Evolutionary conservation across 805 yeast genomes (phyloP).

Genomic region (Pichia nakasei): DNA sequence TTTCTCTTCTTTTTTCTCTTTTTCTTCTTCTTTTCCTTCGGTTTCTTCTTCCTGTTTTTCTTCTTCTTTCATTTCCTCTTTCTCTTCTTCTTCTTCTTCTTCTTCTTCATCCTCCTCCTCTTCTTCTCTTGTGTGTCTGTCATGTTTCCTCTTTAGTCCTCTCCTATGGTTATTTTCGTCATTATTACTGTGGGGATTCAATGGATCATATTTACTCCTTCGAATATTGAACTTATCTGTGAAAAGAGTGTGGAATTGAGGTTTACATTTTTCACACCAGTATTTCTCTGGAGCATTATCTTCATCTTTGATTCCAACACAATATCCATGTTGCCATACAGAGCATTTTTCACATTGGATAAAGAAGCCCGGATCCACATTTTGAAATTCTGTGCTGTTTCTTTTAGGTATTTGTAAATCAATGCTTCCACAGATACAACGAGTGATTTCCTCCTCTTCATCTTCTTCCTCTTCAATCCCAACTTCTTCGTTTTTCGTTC

Average conservation of each 20-base stretch:
- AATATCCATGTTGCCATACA: constrained; percentile 96
- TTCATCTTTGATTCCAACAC: constrained; percentile 77
- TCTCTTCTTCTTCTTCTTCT: no score
- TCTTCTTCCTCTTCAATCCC: constrained; percentile 16
- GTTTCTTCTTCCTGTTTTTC: no score
- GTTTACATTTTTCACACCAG: constrained; percentile 89
- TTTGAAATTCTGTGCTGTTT: constrained; percentile 29
- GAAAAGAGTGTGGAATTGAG: constrained; percentile 62
- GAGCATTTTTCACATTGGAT: constrained; percentile 86
- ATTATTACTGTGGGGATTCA: constrained; percentile 14
- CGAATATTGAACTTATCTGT: constrained; percentile 38
- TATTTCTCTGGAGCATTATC: constrained; percentile 84
- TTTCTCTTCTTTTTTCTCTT: no score
- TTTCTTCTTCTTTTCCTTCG: no score
- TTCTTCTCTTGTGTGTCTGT: constrained; percentile 17
- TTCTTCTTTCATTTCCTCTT: no score
- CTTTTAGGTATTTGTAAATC: constrained; percentile 29
- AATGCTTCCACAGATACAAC: constrained; percentile 47
- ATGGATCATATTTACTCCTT: constrained; percentile 41
- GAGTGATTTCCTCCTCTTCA: constrained; percentile 35
- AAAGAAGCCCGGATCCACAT: constrained; percentile 48
- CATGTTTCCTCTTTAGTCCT: constrained; percentile 17
- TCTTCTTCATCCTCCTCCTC: no score
- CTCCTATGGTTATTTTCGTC: neutral
- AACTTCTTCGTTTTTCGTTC: constrained; percentile 9